A percentile compares a stretch with the other conserved stretches of the same genome.
Conservation (phyloP, 805 yeast genomes). For the Kluyveromyces wickerhamii region DNA sequence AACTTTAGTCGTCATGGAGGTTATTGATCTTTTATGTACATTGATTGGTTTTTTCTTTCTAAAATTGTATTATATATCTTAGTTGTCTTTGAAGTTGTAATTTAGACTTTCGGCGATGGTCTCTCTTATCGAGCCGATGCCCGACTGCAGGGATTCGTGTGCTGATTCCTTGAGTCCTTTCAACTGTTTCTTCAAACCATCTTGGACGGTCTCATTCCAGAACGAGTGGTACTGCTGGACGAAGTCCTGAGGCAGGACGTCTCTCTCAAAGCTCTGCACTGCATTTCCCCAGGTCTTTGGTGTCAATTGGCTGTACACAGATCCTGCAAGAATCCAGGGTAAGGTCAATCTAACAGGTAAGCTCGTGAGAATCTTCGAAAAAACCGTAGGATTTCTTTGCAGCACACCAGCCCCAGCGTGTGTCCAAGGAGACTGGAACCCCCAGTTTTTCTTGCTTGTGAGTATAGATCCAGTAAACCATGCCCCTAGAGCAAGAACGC, state of each 20-base stretch:
- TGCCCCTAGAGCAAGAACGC: constrained; percentile 21
- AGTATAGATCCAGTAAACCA: constrained; percentile 24
- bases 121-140: constrained; percentile 8
- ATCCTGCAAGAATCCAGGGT: constrained; percentile 19
- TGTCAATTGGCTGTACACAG: constrained; percentile 16
- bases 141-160: constrained; percentile 11
- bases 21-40: constrained; percentile 1
- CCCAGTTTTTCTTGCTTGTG: constrained; percentile 22
- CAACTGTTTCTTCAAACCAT: constrained; percentile 9
- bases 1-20: constrained; percentile 7
- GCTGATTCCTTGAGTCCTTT: constrained; percentile 5
- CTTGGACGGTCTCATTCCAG: constrained; percentile 10
- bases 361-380: constrained; percentile 16
- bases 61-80: neutral
- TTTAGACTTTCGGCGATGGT: constrained; percentile 2
- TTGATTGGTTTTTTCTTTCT: neutral
- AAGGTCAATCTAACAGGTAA: constrained; percentile 21
- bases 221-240: constrained; percentile 9
- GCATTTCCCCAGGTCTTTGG: constrained; percentile 23
- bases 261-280: constrained; percentile 11
- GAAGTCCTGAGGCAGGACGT: constrained; percentile 15
- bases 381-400: constrained; percentile 10
- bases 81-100: neutral
- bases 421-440: constrained; percentile 8
- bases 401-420: constrained; percentile 7